A percentile compares a stretch with the other conserved stretches of the same genome.
These are phyloP conservation scores for Rutstroemia sydowiana DNA, from an alignment of 2,329 filamentous ascomycete genomes.

Conservation along the genomic window DNA sequence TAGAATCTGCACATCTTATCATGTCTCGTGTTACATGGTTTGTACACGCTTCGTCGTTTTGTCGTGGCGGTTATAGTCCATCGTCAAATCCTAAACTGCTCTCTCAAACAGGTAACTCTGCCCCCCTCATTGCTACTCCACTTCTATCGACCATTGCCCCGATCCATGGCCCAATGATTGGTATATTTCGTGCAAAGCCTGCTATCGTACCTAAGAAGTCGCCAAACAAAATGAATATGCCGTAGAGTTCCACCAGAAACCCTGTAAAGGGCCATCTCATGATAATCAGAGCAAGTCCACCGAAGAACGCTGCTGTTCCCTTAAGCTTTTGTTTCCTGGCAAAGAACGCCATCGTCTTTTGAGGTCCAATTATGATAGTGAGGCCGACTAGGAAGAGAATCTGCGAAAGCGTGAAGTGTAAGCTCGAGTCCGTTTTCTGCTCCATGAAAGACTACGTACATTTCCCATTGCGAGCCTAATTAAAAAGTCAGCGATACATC, in stretches of 20 bases:
- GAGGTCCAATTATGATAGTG: conserved; percentile 86
- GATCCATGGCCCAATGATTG: conserved; percentile 81
- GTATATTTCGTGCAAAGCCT: conserved; percentile 76
- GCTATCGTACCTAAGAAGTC: conserved; percentile 93
- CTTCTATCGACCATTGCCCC: conserved; percentile 64
- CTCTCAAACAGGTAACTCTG: conserved; percentile 66
- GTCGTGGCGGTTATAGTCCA: not conserved
- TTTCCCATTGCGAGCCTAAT: conserved; percentile 96
- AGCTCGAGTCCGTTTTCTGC: conserved; percentile 37
- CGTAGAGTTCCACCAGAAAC: conserved; percentile 86
- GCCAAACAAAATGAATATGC: conserved; percentile 87
- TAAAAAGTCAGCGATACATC: not conserved
- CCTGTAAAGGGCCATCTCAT: conserved; percentile 86
- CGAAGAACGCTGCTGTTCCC: conserved; percentile 81
- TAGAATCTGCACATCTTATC: too few species aligned
- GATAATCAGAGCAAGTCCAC: conserved; percentile 77
- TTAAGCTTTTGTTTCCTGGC: conserved; percentile 86
- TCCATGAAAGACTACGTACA: conserved; percentile 15
- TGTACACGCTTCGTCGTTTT: not conserved
- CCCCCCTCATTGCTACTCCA: conserved; percentile 63
- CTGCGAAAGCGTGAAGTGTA: conserved; percentile 37
- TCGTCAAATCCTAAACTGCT: not conserved
- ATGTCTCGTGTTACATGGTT: too few species aligned
- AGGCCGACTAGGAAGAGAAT: conserved; percentile 97
- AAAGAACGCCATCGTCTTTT: conserved; percentile 92